These are phyloP conservation scores for Kodamaea nitidulidarum DNA, from an alignment of 805 yeast species.

Conservation along the genomic window DNA sequence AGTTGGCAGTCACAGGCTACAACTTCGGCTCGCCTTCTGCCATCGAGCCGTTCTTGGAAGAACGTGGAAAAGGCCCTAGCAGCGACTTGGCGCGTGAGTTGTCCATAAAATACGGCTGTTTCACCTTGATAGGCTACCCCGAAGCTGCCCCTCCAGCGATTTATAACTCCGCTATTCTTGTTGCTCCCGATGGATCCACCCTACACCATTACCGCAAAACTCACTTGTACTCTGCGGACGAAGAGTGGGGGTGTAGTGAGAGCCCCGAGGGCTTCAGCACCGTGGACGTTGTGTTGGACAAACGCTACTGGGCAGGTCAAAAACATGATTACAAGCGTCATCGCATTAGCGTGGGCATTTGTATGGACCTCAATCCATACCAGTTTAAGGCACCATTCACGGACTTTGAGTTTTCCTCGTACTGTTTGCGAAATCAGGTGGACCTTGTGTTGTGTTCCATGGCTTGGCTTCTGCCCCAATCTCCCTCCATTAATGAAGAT, in stretches of 20 bases:
- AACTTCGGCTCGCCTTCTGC: conserved; percentile 49
- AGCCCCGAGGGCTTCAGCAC: conserved; percentile 57
- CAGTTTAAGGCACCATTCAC: conserved; percentile 77
- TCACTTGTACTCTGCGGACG: conserved; percentile 74
- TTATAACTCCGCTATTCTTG: conserved; percentile 70
- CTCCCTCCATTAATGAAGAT: conserved; percentile 36
- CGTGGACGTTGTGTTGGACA: conserved; percentile 40
- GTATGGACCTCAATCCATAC: conserved; percentile 92
- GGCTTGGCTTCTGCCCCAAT: conserved; percentile 71
- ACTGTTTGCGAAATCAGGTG: conserved; percentile 45
- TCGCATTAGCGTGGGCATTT: conserved; percentile 67
- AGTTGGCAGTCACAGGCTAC: conserved; percentile 81
- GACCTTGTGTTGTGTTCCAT: conserved; percentile 70
- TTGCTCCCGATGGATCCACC: conserved; percentile 54
- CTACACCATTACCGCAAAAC: conserved; percentile 71
- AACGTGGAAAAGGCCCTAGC: conserved; percentile 37
- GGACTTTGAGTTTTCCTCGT: conserved; percentile 63
- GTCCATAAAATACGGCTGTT: conserved; percentile 50
- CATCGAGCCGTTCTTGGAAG: conserved; percentile 58
- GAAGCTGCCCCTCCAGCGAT: conserved; percentile 38
- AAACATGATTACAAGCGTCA: conserved; percentile 8
- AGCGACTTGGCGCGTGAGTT: conserved; percentile 52
- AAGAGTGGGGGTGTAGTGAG: conserved; percentile 73
- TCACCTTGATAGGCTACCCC: conserved; percentile 81
- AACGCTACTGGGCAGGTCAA: conserved; percentile 12